These are phyloP conservation scores for Blastocystis sp. DNA, from an alignment of 352 stramenopile species.

Conservation along the genomic window DNA sequence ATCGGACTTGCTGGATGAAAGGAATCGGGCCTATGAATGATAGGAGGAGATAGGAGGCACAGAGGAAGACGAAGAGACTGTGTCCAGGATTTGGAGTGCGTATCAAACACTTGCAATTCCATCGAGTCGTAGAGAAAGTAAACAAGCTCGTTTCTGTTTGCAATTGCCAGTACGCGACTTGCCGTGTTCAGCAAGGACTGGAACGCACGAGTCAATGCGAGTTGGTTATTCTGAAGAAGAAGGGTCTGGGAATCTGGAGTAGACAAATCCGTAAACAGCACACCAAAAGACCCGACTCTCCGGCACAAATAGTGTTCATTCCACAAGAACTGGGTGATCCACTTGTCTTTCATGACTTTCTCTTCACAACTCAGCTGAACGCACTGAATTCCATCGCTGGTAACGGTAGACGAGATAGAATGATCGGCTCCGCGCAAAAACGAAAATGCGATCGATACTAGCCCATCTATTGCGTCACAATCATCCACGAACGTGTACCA, in stretches of 20 bases:
- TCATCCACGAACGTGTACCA: neutral
- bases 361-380: too few relatives aligned
- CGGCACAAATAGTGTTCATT: neutral
- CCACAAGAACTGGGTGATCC: constrained; percentile 1
- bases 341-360: neutral
- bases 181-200: neutral
- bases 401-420: too few relatives aligned
- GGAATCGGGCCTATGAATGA: neutral
- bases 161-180: neutral
- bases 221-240: neutral
- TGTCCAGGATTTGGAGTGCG: neutral
- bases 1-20: neutral
- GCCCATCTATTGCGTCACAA: too few relatives aligned
- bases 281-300: neutral
- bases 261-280: neutral
- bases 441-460: too few relatives aligned
- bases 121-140: constrained; percentile 15
- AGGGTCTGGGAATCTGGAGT: neutral
- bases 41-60: neutral
- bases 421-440: too few relatives aligned
- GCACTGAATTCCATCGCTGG: too few relatives aligned
- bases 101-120: neutral
- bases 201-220: neutral
- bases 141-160: neutral
- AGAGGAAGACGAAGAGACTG: neutral